Conservation (phyloP, 495 filamentous ascomycete species). For the Podospora australis region DNA sequence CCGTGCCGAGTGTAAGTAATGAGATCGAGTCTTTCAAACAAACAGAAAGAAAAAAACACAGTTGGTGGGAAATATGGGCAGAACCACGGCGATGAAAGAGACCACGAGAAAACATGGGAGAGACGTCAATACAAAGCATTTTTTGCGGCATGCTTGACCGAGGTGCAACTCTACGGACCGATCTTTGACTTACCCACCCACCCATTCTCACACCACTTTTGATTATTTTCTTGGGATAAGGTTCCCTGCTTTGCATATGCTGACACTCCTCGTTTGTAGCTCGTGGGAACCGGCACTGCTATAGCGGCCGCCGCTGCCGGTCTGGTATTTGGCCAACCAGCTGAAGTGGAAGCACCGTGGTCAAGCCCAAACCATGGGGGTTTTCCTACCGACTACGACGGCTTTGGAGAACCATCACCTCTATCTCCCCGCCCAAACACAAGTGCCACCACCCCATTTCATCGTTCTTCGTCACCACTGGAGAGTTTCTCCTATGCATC, state of each 20-base stretch:
- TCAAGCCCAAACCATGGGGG: conserved; percentile 36
- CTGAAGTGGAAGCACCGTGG: conserved; percentile 27
- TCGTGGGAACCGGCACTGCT: conserved; percentile 52
- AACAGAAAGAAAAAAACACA: not conserved
- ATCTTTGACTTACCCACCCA: not conserved
- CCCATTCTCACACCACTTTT: not conserved
- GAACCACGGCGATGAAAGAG: not conserved
- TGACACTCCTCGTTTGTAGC: conserved; percentile 29
- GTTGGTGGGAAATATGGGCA: not conserved
- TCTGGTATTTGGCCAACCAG: conserved; percentile 47
- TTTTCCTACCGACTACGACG: conserved; percentile 36
- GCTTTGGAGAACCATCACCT: too few species aligned
- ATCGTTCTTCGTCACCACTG: conserved; percentile 23
- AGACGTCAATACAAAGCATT: not conserved
- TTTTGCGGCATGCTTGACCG: not conserved
- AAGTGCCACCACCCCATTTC: conserved; percentile 25
- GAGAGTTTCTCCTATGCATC: conserved; percentile 32
- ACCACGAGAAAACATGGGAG: not conserved
- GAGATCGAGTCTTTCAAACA: not conserved
- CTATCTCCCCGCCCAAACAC: conserved; percentile 38
- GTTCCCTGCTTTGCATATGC: conserved; percentile 1
- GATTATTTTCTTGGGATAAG: too few species aligned
- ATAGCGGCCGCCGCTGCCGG: conserved; percentile 54
- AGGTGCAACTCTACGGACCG: not conserved
- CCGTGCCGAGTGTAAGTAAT: conserved; percentile 57